Evolutionary conservation across 2,329 filamentous ascomycete genomes (phyloP).

Genomic region (Microdochium bolleyi): DNA sequence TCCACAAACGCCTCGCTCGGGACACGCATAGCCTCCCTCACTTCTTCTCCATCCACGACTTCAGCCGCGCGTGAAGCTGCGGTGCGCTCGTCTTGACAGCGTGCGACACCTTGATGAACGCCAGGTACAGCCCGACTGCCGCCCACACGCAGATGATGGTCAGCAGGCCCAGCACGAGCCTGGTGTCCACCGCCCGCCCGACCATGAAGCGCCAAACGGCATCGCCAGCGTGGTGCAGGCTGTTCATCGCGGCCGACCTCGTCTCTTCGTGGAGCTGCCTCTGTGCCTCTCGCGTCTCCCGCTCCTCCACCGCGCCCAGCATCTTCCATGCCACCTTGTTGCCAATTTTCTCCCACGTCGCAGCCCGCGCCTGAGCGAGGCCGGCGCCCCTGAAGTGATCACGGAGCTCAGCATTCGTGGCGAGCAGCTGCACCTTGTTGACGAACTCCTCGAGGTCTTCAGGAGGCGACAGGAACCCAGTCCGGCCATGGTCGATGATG

Average conservation of each 20-base stretch:
- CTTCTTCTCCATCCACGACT: constrained; percentile 3
- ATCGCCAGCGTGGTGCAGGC: constrained; percentile 35
- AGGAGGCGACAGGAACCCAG: constrained; percentile 53
- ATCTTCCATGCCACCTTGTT: constrained; percentile 61
- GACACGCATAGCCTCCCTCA: constrained; percentile 13
- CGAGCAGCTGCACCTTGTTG: constrained; percentile 39
- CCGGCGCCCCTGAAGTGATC: constrained; percentile 36
- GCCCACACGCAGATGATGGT: constrained; percentile 41
- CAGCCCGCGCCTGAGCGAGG: constrained; percentile 49
- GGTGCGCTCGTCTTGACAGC: constrained; percentile 18
- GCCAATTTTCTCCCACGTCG: constrained; percentile 66
- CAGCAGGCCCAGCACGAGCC: constrained; percentile 33
- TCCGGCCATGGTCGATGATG: constrained; percentile 50
- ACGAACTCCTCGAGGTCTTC: constrained; percentile 53
- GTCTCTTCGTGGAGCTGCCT: constrained; percentile 15
- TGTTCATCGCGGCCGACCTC: constrained; percentile 21
- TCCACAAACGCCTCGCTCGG: not conserved
- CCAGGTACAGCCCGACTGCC: constrained; percentile 38
- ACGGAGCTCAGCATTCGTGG: constrained; percentile 34
- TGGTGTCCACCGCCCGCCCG: constrained; percentile 30
- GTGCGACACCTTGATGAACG: constrained; percentile 36
- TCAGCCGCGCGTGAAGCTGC: constrained; percentile 1
- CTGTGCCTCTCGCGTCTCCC: constrained; percentile 22
- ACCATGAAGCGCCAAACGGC: constrained; percentile 26
- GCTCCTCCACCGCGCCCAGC: constrained; percentile 40